phyloP scores from a whole-genome alignment of 2,329 filamentous ascomycete species.

The Exophiala sp. region DNA sequence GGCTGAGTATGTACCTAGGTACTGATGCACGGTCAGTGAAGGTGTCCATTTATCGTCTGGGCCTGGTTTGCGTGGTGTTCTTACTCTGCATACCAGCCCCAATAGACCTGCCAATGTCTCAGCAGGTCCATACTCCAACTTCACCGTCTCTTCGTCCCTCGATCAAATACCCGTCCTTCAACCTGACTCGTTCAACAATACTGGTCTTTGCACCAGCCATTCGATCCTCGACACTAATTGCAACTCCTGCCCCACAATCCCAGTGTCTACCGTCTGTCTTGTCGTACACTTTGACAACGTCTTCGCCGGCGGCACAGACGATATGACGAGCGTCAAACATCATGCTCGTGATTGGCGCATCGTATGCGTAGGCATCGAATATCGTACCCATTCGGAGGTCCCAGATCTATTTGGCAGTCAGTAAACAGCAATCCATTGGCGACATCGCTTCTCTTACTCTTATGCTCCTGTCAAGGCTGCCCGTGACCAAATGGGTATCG shows the following conservation, averaged over 20 bases:
- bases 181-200: constrained; percentile 75
- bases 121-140: constrained; percentile 86
- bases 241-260: constrained; percentile 84
- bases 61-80: no score
- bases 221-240: constrained; percentile 45
- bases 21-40: no score
- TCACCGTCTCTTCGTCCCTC: constrained; percentile 84
- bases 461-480: constrained; percentile 85
- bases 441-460: constrained; percentile 56
- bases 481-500: constrained; percentile 88
- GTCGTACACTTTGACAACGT: constrained; percentile 96
- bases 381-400: constrained; percentile 94
- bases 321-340: constrained; percentile 93
- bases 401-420: constrained; percentile 71
- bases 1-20: no score
- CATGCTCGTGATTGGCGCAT: constrained; percentile 86
- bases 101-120: constrained; percentile 18
- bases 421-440: constrained; percentile 10
- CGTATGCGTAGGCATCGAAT: constrained; percentile 92
- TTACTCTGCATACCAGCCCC: not conserved
- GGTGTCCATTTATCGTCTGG: no score
- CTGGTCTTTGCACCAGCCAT: constrained; percentile 60
- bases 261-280: constrained; percentile 93
- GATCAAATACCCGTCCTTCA: constrained; percentile 89
- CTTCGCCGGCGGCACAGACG: constrained; percentile 80